These are phyloP conservation scores for Rhynchosporium secalis DNA, from an alignment of 2,329 filamentous ascomycete species.

Conservation along the genomic window DNA sequence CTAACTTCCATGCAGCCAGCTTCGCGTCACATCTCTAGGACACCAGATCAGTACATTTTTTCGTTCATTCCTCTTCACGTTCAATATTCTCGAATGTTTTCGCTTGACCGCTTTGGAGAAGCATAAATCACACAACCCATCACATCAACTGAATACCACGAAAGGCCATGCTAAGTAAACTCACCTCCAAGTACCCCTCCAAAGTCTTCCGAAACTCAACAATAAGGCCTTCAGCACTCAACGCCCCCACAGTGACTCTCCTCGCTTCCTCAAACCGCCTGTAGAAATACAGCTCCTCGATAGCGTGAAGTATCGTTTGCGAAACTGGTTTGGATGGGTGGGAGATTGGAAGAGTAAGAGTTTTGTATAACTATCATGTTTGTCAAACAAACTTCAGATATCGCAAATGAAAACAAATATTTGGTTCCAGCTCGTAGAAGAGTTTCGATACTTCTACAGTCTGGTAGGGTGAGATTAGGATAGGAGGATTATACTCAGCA, in stretches of 20 bases:
- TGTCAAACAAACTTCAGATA: neutral
- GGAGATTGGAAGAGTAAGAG: conserved; percentile 32
- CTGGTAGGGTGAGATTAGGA: neutral
- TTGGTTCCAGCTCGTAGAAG: too few species aligned
- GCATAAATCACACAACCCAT: neutral
- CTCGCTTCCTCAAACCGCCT: conserved; percentile 35
- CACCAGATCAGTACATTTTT: neutral
- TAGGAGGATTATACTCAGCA: neutral
- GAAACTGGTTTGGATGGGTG: conserved; percentile 36
- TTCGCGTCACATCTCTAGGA: neutral
- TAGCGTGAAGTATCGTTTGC: conserved; percentile 37
- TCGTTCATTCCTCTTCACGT: neutral
- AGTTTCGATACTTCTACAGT: too few species aligned
- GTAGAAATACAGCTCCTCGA: conserved; percentile 41
- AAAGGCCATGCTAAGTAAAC: neutral
- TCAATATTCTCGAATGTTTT: neutral
- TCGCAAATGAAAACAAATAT: too few species aligned
- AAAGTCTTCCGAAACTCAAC: conserved; percentile 32
- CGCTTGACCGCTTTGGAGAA: neutral
- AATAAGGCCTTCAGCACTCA: conserved; percentile 29
- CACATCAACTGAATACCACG: neutral
- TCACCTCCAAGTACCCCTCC: conserved; percentile 27
- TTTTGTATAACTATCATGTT: conserved; percentile 32
- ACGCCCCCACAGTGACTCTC: conserved; percentile 23
- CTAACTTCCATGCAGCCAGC: neutral